These are phyloP conservation scores for Metschnikowia sp. DNA, from an alignment of 805 yeast species.

Conservation along the genomic window DNA sequence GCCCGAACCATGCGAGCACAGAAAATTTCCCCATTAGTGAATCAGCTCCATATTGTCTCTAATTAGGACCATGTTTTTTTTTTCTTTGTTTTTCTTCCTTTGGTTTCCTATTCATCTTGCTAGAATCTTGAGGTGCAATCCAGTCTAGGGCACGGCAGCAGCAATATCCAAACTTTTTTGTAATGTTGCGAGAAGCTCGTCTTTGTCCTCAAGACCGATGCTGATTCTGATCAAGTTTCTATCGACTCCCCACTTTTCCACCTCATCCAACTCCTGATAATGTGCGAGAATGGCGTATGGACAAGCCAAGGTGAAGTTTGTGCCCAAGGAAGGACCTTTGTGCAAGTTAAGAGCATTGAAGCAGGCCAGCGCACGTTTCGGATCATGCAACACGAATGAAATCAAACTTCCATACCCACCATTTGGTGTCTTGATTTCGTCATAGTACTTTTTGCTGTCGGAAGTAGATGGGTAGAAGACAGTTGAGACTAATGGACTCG, in stretches of 20 bases:
- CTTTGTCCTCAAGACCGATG: slow-evolving; percentile 76
- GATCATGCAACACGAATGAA: slow-evolving; percentile 65
- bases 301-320: slow-evolving; percentile 84
- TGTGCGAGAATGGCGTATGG: slow-evolving; percentile 89
- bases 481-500: slow-evolving; percentile 52
- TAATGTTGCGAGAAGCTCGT: slow-evolving; percentile 39
- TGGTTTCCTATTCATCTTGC: no score
- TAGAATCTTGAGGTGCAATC: no score
- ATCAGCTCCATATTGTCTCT: no score
- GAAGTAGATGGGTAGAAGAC: slow-evolving; percentile 70
- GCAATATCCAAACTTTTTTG: slow-evolving; percentile 15
- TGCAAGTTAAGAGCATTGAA: slow-evolving; percentile 67
- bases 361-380: slow-evolving; percentile 65
- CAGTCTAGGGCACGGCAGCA: slow-evolving; percentile 1
- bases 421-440: slow-evolving; percentile 55
- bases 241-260: slow-evolving; percentile 80
- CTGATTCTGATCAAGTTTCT: slow-evolving; percentile 73
- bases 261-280: slow-evolving; percentile 74
- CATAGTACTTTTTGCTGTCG: slow-evolving; percentile 62
- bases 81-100: no score
- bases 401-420: slow-evolving; percentile 92
- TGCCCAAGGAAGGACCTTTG: slow-evolving; percentile 90
- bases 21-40: slow-evolving; percentile 10
- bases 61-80: no score
- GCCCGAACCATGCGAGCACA: slow-evolving; percentile 45